Percentiles rank a stretch among this genome's conserved stretches.
Evolutionary conservation across 2,329 filamentous ascomycete species (phyloP).

Genomic region (Colletotrichum tamarilloi): DNA sequence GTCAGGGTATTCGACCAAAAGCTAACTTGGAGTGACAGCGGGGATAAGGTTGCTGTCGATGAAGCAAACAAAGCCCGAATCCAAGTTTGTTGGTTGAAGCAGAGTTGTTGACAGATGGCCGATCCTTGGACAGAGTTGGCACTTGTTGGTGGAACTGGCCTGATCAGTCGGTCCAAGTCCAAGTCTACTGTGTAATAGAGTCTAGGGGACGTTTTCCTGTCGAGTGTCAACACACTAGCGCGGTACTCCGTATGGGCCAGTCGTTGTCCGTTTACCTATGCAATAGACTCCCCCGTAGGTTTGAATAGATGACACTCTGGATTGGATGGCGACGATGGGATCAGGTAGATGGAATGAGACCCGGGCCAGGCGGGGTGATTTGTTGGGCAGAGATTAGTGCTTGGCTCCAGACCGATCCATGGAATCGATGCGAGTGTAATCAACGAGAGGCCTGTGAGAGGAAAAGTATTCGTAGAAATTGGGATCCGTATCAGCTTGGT

Average conservation of each 20-base stretch:
- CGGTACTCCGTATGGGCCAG: neutral
- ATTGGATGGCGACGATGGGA: too few relatives aligned
- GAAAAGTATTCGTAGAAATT: neutral
- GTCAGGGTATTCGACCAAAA: neutral
- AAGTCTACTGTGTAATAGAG: too few relatives aligned
- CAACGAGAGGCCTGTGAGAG: neutral
- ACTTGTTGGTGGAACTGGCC: neutral
- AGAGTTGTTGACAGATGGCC: slow-evolving; percentile 6
- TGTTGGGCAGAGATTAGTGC: neutral
- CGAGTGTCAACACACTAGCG: neutral
- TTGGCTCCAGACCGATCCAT: neutral
- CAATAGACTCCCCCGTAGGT: too few relatives aligned
- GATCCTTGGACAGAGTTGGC: slow-evolving; percentile 10
- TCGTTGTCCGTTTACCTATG: too few relatives aligned
- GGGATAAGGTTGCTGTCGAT: slow-evolving; percentile 26
- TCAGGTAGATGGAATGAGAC: neutral
- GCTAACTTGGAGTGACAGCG: slow-evolving; percentile 10
- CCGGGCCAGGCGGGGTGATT: neutral
- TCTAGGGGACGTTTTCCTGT: neutral
- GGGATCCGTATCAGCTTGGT: neutral
- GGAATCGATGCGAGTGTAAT: neutral
- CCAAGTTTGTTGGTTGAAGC: slow-evolving; percentile 8
- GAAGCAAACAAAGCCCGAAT: slow-evolving; percentile 5
- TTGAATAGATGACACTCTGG: too few relatives aligned
- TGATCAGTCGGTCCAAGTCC: slow-evolving; percentile 1